Conservation (phyloP, 805 yeast species). For the Zygosaccharomyces kombuchaensis region DNA sequence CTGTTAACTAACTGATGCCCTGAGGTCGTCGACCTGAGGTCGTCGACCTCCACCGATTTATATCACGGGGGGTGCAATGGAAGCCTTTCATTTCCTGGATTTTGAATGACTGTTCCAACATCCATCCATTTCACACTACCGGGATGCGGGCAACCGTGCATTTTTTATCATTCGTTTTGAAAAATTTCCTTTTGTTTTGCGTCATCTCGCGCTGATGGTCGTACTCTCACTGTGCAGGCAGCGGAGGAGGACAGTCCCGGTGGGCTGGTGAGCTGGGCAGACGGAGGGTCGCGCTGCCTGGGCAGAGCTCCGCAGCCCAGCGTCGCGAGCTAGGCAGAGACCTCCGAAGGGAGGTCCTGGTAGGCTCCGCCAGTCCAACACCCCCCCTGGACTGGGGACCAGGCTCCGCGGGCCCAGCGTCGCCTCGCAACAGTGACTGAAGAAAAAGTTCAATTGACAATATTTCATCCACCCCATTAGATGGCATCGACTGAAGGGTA, state of each 20-base stretch:
- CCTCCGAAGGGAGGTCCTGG: background rate
- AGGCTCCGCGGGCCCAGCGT: slow-evolving; percentile 3
- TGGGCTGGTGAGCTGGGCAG: background rate
- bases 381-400: background rate
- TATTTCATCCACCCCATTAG: background rate
- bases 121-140: background rate
- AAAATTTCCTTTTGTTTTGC: background rate
- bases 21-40: too few species aligned
- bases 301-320: background rate
- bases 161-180: too few species aligned
- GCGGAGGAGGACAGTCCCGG: background rate
- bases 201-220: background rate
- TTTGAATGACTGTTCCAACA: background rate
- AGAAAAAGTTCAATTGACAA: slow-evolving; percentile 7
- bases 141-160: background rate
- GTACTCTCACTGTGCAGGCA: background rate
- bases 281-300: background rate
- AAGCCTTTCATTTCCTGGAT: background rate
- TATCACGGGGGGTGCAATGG: too few species aligned
- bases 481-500: slow-evolving; percentile 4
- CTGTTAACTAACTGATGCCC: too few species aligned
- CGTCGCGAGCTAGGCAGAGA: background rate
- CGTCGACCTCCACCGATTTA: too few species aligned
- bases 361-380: background rate
- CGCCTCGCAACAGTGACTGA: slow-evolving; percentile 4